Conservation (phyloP, 345 rosid genomes). For the Erysimum cheiranthoides region DNA sequence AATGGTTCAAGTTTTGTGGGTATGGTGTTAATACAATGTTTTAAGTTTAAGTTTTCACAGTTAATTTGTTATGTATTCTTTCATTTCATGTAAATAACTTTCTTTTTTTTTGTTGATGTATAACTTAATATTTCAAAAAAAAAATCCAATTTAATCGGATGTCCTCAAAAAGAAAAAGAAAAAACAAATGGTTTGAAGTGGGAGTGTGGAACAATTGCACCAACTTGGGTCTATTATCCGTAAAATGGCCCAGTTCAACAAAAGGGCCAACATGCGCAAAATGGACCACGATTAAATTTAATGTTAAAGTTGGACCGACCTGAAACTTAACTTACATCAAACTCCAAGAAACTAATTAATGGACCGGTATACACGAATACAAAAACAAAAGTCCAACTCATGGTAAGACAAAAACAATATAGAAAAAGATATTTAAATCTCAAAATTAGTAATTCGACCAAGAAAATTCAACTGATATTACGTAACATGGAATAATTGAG, state of each 20-base stretch:
- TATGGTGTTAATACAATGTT: too few species aligned
- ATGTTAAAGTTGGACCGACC: neutral
- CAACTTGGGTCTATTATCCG: constrained; percentile 3
- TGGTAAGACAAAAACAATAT: neutral
- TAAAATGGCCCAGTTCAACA: neutral
- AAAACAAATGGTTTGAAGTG: neutral
- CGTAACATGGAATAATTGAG: neutral
- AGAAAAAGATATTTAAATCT: neutral
- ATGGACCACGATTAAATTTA: neutral
- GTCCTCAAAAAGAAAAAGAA: neutral
- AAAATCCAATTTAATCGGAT: neutral
- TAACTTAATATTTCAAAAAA: too few species aligned
- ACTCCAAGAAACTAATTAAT: neutral
- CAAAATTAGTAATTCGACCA: too few species aligned
- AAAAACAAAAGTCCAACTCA: neutral
- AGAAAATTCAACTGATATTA: neutral
- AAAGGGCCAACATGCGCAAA: neutral
- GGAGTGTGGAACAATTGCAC: neutral
- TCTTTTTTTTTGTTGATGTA: too few species aligned
- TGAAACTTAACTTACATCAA: neutral
- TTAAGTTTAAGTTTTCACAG: too few species aligned
- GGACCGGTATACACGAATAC: neutral
- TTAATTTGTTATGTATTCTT: too few species aligned
- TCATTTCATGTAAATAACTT: too few species aligned
- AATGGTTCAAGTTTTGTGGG: too few species aligned